Conservation (phyloP, 31 red algal genomes). For the Pterothamnion heteromorphum region DNA sequence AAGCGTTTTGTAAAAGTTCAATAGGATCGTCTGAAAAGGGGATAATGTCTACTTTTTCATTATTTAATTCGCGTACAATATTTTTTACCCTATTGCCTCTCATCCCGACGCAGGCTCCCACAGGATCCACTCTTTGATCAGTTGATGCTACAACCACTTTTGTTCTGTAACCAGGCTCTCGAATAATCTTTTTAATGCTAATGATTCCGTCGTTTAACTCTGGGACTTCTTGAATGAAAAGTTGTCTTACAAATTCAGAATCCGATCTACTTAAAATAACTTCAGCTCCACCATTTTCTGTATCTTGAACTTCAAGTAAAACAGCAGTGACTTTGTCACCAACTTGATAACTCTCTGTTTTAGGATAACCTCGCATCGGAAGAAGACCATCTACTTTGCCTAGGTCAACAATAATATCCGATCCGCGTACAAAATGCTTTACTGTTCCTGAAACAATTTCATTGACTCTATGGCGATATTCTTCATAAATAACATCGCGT, state of each 20-base stretch:
- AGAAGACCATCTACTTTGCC: background rate
- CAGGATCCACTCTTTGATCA: conserved; percentile 6
- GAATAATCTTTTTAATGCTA: background rate
- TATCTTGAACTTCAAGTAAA: background rate
- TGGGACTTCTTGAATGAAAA: background rate
- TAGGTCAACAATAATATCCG: background rate
- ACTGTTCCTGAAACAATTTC: background rate
- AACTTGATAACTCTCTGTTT: background rate
- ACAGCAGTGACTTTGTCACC: conserved; percentile 9
- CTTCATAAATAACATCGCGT: background rate
- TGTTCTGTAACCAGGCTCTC: background rate
- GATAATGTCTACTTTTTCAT: conserved; percentile 32
- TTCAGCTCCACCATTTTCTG: background rate
- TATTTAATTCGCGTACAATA: conserved; percentile 1
- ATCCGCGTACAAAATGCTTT: background rate
- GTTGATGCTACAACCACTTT: background rate
- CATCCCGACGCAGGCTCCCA: conserved; percentile 31
- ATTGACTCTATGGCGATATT: background rate
- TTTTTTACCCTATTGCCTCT: background rate
- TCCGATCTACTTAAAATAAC: background rate
- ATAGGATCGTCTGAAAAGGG: background rate
- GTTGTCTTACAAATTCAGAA: background rate
- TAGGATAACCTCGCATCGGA: background rate
- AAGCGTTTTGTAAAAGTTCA: background rate
- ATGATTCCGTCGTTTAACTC: background rate